Evolutionary conservation across 306 rosid species (phyloP), one percentile per base, ranked within the genome.

Genomic region (Benincasa hispida): DNA sequence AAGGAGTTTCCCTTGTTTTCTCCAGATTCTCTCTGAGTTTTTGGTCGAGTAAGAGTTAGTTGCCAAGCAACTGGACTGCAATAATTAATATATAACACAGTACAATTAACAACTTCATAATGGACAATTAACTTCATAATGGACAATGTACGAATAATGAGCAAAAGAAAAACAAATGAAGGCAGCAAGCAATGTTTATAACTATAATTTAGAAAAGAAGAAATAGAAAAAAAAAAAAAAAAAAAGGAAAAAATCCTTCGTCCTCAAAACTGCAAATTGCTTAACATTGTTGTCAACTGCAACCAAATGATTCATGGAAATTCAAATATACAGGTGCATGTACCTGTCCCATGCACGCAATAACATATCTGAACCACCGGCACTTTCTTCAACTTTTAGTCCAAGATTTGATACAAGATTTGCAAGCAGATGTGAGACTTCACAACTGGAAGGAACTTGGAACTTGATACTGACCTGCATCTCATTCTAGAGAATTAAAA

Each of bases 261-360:
- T 56, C 30, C 30, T 56, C 2, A 4, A 10, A 56, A 56, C 15
- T 10, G 14, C 14, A 21, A 56, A 56, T 56, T 56, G 30, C 30
- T 56, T 9, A 30, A 22, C 61, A 19, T 66, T 3, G 6, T 2
- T 32, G 25, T 39, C 51, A 37, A 15, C 30, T 22, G 56, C 21
- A 42, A 68, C 84, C 21, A 68, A 54, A 19, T 57, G 34, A 37
- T 58, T 45, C 21, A 42, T 50, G 25, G 39, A 45, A 75, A n/a
- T 51, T 50, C 19, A 27, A 83, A 69, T 45, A 42, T 28, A 19
- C 76, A 27, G 6, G 18, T 50, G 45, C 7, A 19, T 54, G 14
- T 72, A 91, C 97, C 93, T 91, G 87, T 88, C 91, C 98, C 97
- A 91, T 78, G 97, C 90, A 25, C 92, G 96, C 84, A 91, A 76